These are phyloP conservation scores for Exophiala sideris DNA, from an alignment of 2,329 filamentous ascomycete species.

Conservation along the genomic window DNA sequence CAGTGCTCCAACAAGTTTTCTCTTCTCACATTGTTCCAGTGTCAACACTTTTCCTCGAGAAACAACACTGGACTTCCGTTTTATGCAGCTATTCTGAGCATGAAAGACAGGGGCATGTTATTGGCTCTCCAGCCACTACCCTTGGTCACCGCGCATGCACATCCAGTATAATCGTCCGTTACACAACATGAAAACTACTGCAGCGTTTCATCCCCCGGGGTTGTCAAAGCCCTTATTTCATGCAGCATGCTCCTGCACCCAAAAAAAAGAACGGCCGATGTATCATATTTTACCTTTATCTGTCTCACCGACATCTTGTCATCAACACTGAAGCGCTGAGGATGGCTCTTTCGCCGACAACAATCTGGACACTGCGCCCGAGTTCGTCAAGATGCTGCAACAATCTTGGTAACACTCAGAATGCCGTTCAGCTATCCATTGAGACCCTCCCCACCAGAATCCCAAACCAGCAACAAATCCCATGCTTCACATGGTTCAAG, in stretches of 20 bases:
- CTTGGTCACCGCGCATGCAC: slow-evolving; percentile 5
- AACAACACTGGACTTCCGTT: not conserved
- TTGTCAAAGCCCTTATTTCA: slow-evolving; percentile 8
- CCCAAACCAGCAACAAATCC: not conserved
- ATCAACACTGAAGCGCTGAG: not conserved
- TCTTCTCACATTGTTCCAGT: not conserved
- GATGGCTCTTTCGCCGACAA: not conserved
- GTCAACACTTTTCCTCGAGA: not conserved
- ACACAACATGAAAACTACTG: slow-evolving; percentile 17
- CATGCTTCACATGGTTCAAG: not conserved
- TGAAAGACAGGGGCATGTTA: not conserved
- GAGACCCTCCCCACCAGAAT: not conserved
- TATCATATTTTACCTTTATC: not conserved
- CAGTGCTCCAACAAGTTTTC: not conserved
- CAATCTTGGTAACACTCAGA: no score
- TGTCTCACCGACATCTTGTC: slow-evolving; percentile 16
- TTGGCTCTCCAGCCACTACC: slow-evolving; percentile 3
- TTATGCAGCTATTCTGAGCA: not conserved
- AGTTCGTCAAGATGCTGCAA: no score
- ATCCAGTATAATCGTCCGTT: slow-evolving; percentile 3
- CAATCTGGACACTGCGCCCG: no score
- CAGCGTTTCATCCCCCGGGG: slow-evolving; percentile 16
- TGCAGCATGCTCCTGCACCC: not conserved
- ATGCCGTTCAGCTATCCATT: no score
- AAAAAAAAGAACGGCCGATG: not conserved